A percentile compares a stretch with the other conserved stretches of the same genome.
Evolutionary conservation across 352 stramenopile species (phyloP).

Genomic region (Pythium angustatum): DNA sequence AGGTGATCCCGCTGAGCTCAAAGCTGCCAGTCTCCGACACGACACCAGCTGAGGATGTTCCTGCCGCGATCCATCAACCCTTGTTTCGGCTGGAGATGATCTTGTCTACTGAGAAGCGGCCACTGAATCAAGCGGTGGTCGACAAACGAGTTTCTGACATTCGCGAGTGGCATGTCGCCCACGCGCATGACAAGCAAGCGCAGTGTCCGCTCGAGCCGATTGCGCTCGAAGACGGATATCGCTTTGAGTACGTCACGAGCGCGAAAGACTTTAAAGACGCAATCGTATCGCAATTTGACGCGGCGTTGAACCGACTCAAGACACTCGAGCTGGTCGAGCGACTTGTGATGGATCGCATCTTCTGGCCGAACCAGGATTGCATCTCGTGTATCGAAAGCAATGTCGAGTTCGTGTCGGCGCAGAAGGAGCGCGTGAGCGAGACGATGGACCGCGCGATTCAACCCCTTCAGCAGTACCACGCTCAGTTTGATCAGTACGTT

Average conservation of each 20-base stretch:
- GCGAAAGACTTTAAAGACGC: constrained; percentile 67
- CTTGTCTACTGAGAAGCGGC: constrained; percentile 52
- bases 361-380: constrained; percentile 93
- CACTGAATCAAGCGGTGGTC: constrained; percentile 61
- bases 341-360: constrained; percentile 94
- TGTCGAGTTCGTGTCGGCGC: constrained; percentile 53
- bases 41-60: background rate
- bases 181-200: constrained; percentile 48
- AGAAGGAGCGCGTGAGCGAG: constrained; percentile 53
- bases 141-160: constrained; percentile 57
- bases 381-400: constrained; percentile 82
- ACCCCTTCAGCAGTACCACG: constrained; percentile 78
- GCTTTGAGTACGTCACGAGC: constrained; percentile 81
- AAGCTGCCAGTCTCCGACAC: background rate
- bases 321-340: constrained; percentile 90
- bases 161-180: constrained; percentile 57
- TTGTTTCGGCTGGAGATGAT: constrained; percentile 76
- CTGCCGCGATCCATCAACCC: constrained; percentile 45
- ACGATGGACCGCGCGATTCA: constrained; percentile 46
- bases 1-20: constrained; percentile 18
- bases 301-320: constrained; percentile 74
- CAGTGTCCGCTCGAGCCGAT: constrained; percentile 63
- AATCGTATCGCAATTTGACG: constrained; percentile 79
- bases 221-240: constrained; percentile 41
- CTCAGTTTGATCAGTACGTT: constrained; percentile 83